Percentiles rank a stretch among this genome's conserved stretches.
Conservation (phyloP, 345 rosid species). For the Eucalyptus caleyi region DNA sequence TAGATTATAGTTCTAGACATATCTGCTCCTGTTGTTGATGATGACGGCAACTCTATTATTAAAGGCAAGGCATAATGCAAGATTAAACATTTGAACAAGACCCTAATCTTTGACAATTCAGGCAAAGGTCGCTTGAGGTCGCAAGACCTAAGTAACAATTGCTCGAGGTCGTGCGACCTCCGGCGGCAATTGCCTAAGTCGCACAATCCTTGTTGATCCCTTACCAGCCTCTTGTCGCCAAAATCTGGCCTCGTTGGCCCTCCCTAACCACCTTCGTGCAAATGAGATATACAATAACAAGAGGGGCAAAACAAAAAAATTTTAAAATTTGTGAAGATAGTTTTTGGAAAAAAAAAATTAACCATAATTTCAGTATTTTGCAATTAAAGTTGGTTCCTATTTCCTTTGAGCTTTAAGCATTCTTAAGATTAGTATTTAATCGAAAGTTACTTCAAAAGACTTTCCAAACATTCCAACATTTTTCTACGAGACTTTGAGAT, state of each 20-base stretch:
- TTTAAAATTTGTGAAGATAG: rapidly evolving
- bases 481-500: rapidly evolving
- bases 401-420: rapidly evolving
- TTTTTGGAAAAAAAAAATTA: too few species aligned
- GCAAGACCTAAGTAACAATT: too few species aligned
- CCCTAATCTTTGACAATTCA: neutral
- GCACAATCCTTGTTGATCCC: rapidly evolving
- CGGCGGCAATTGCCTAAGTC: rapidly evolving
- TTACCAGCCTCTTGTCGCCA: rapidly evolving
- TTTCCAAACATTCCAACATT: rapidly evolving
- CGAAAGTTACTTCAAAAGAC: rapidly evolving
- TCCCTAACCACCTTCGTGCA: rapidly evolving
- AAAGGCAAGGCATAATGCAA: neutral
- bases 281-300: rapidly evolving
- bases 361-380: rapidly evolving
- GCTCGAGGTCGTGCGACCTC: rapidly evolving
- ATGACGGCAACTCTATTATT: neutral
- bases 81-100: neutral
- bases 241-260: rapidly evolving
- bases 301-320: rapidly evolving
- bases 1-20: neutral
- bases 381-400: too few species aligned
- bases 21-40: neutral
- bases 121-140: too few species aligned
- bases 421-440: rapidly evolving